phyloP scores from a whole-genome alignment of 148 eudicot species.

The Chenopodium berlandieri region DNA sequence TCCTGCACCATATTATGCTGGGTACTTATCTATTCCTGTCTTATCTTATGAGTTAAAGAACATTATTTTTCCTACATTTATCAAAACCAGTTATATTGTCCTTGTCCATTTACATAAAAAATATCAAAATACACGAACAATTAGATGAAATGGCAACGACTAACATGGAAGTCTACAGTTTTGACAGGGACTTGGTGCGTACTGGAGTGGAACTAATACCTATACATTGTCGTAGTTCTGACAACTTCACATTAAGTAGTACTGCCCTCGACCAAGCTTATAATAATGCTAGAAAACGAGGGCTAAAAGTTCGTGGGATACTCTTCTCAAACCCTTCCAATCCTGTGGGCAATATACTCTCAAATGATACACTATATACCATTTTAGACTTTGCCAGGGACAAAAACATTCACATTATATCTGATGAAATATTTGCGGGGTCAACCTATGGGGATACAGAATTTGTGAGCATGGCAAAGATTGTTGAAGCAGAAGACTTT shows the following conservation, averaged over 20 bases:
- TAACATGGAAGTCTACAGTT: slow-evolving; percentile 45
- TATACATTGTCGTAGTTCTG: slow-evolving; percentile 74
- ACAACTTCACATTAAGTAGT: slow-evolving; percentile 54
- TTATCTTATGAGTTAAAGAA: neutral
- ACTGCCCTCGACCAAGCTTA: slow-evolving; percentile 73
- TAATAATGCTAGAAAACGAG: slow-evolving; percentile 72
- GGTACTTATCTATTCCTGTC: slow-evolving; percentile 41
- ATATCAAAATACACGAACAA: neutral
- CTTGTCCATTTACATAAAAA: neutral
- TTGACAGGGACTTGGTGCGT: slow-evolving; percentile 81
- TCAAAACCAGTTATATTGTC: neutral
- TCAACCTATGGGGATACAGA: slow-evolving; percentile 55
- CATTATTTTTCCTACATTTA: neutral
- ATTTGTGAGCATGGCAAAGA: slow-evolving; percentile 78
- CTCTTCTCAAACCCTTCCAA: slow-evolving; percentile 77
- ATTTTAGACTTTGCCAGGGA: slow-evolving; percentile 77
- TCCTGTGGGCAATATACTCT: slow-evolving; percentile 69
- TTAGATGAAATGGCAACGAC: neutral
- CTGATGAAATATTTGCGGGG: slow-evolving; percentile 78
- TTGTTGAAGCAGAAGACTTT: slow-evolving; percentile 55
- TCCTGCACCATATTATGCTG: slow-evolving; percentile 93
- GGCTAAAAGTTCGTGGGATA: slow-evolving; percentile 68
- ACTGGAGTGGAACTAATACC: slow-evolving; percentile 83
- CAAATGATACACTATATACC: slow-evolving; percentile 45
- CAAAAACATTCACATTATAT: slow-evolving; percentile 79